These are phyloP conservation scores for Ceratocystis harringtonii DNA, from an alignment of 2,329 filamentous ascomycete genomes.

Conservation along the genomic window DNA sequence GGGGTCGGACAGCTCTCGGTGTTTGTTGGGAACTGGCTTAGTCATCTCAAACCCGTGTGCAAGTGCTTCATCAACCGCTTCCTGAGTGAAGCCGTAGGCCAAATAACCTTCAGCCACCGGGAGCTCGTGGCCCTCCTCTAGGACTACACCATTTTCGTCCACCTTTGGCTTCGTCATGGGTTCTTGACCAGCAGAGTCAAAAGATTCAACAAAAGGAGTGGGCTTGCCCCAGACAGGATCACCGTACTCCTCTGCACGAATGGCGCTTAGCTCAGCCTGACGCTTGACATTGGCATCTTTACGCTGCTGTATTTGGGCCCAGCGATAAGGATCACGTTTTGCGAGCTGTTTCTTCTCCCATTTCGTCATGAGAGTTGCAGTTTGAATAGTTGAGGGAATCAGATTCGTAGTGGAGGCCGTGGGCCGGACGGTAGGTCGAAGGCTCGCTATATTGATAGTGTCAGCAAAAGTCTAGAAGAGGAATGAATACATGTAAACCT, in stretches of 20 bases:
- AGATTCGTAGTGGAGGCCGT: conserved; percentile 29
- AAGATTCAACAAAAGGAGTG: conserved; percentile 72
- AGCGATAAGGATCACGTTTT: conserved; percentile 66
- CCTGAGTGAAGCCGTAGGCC: conserved; percentile 59
- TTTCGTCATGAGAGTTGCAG: conserved; percentile 42
- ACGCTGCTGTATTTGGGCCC: conserved; percentile 66
- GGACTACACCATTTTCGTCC: conserved; percentile 30
- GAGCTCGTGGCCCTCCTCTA: conserved; percentile 28
- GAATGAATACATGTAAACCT: conserved; percentile 23
- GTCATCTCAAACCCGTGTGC: conserved; percentile 54
- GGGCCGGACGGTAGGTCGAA: conserved; percentile 38
- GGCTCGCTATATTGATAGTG: conserved; percentile 34
- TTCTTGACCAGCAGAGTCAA: conserved; percentile 48
- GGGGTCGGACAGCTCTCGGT: conserved; percentile 23
- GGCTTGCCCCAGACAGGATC: conserved; percentile 63
- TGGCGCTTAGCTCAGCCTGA: conserved; percentile 50
- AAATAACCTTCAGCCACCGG: conserved; percentile 41
- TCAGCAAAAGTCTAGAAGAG: conserved; percentile 16
- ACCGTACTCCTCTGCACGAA: conserved; percentile 51
- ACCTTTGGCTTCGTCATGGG: conserved; percentile 24
- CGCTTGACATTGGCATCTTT: conserved; percentile 71
- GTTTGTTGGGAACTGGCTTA: conserved; percentile 34
- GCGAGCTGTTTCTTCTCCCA: conserved; percentile 50
- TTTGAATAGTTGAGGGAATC: conserved; percentile 45
- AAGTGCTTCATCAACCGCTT: conserved; percentile 52